Evolutionary conservation across 2,329 filamentous ascomycete species (phyloP).

Genomic region (Xylaria sp.): DNA sequence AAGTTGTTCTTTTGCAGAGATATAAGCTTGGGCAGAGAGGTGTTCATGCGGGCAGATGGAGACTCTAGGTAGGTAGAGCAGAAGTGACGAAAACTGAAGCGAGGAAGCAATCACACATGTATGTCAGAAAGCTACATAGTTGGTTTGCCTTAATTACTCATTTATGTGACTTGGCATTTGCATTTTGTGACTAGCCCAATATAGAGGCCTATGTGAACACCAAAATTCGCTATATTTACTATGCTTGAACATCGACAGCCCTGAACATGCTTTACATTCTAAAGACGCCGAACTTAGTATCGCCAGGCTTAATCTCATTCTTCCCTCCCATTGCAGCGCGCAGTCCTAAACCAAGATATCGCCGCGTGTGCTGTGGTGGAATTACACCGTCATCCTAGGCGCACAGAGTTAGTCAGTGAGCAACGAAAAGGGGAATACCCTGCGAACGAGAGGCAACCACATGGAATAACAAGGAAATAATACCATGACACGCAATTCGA

Average conservation of each 20-base stretch:
- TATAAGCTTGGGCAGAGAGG: neutral
- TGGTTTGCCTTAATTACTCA: neutral
- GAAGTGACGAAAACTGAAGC: neutral
- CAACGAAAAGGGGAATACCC: neutral
- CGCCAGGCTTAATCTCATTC: slow-evolving; percentile 68
- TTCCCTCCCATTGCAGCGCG: slow-evolving; percentile 76
- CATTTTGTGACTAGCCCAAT: neutral
- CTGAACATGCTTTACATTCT: slow-evolving; percentile 72
- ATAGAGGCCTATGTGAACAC: slow-evolving; percentile 18
- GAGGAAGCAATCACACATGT: neutral
- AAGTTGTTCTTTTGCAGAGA: slow-evolving; percentile 2
- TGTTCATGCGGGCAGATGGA: slow-evolving; percentile 4
- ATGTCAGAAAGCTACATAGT: slow-evolving; percentile 1
- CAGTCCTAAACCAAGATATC: slow-evolving; percentile 78
- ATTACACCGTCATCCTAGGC: slow-evolving; percentile 80
- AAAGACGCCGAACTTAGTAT: slow-evolving; percentile 82
- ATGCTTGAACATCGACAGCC: slow-evolving; percentile 16
- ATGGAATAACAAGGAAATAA: neutral
- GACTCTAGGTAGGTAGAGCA: neutral
- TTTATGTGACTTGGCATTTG: neutral
- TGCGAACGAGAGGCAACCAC: slow-evolving; percentile 2
- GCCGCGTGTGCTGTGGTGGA: slow-evolving; percentile 78
- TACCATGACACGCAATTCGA: slow-evolving; percentile 38
- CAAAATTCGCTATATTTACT: slow-evolving; percentile 11
- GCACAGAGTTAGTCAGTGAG: slow-evolving; percentile 28